A percentile compares a stretch with the other conserved stretches of the same genome.
Evolutionary conservation across 768 basidiomycete genomes (phyloP).

Genomic region (Naganishia vishniacii): DNA sequence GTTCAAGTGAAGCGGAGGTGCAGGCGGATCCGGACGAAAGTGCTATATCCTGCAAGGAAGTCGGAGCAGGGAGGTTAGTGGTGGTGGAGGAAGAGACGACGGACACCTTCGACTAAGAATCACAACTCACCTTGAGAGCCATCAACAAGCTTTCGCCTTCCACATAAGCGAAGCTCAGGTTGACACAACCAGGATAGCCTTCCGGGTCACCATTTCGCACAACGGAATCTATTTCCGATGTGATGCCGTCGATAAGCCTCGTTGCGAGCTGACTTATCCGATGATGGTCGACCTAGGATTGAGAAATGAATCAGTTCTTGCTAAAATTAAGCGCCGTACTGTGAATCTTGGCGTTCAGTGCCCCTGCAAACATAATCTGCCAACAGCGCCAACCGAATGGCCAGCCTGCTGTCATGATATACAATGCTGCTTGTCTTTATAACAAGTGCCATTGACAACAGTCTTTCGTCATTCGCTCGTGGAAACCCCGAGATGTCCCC

Average conservation of each 20-base stretch:
- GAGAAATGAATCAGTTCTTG: background rate
- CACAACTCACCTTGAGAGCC: constrained; percentile 81
- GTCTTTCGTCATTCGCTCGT: background rate
- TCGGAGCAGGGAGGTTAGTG: too few species aligned
- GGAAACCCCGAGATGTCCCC: too few species aligned
- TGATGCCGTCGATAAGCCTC: constrained; percentile 73
- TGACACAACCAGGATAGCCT: constrained; percentile 94
- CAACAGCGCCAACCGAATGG: background rate
- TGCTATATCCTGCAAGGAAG: constrained; percentile 67
- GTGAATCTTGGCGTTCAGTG: constrained; percentile 58
- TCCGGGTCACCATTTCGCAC: constrained; percentile 85
- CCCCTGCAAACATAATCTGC: constrained; percentile 70
- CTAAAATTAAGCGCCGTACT: background rate
- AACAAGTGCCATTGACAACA: background rate
- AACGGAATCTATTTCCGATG: constrained; percentile 77
- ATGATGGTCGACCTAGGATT: constrained; percentile 66
- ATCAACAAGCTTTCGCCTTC: constrained; percentile 95
- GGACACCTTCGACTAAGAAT: too few species aligned
- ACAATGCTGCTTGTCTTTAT: too few species aligned
- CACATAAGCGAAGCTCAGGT: constrained; percentile 90
- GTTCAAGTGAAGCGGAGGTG: constrained; percentile 95
- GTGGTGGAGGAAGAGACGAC: too few species aligned
- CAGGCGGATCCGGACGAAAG: constrained; percentile 97
- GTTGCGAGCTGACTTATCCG: constrained; percentile 70
- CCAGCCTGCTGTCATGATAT: background rate